Percentiles rank a stretch among this genome's conserved stretches.
Evolutionary conservation across 352 stramenopile species (phyloP).

Genomic region (Phytophthora tentaculata): DNA sequence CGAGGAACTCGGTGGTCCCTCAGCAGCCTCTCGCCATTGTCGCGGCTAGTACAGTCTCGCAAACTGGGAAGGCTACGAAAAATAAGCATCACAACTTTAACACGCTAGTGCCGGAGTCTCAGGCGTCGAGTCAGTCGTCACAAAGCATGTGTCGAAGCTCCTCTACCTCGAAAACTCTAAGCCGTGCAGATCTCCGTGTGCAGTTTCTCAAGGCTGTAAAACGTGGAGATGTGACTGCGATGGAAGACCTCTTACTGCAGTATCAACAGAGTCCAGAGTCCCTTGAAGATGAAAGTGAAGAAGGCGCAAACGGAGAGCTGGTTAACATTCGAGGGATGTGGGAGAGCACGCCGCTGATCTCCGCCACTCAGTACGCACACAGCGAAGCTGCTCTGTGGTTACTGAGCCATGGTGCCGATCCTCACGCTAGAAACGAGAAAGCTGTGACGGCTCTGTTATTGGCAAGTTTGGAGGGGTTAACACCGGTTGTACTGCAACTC

Average conservation of each 20-base stretch:
- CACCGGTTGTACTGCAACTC: conserved; percentile 48
- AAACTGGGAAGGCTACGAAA: conserved; percentile 25
- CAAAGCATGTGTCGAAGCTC: conserved; percentile 6
- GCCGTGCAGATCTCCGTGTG: conserved; percentile 56
- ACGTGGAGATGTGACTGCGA: conserved; percentile 48
- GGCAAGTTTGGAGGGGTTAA: conserved; percentile 72
- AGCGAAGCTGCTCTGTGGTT: conserved; percentile 62
- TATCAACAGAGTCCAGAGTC: conserved; percentile 19
- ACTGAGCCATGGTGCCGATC: conserved; percentile 48
- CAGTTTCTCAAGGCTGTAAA: conserved; percentile 77
- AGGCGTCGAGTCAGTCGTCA: conserved; percentile 2
- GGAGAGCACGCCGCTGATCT: conserved; percentile 85
- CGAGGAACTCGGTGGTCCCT: conserved; percentile 54
- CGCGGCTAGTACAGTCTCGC: conserved; percentile 15
- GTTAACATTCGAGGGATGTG: conserved; percentile 83
- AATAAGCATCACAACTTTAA: conserved; percentile 50
- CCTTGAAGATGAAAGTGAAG: conserved; percentile 29
- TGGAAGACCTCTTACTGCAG: conserved; percentile 38
- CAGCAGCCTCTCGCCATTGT: conserved; percentile 41
- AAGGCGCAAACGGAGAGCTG: conserved; percentile 31
- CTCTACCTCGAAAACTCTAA: no score
- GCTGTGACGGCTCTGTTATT: conserved; percentile 74
- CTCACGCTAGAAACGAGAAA: conserved; percentile 67
- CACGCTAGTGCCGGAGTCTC: conserved; percentile 47
- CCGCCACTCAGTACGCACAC: conserved; percentile 73